A percentile compares a stretch with the other conserved stretches of the same genome.
These are phyloP conservation scores for Silene uniflora DNA, from an alignment of 148 eudicot species.

Conservation along the genomic window DNA sequence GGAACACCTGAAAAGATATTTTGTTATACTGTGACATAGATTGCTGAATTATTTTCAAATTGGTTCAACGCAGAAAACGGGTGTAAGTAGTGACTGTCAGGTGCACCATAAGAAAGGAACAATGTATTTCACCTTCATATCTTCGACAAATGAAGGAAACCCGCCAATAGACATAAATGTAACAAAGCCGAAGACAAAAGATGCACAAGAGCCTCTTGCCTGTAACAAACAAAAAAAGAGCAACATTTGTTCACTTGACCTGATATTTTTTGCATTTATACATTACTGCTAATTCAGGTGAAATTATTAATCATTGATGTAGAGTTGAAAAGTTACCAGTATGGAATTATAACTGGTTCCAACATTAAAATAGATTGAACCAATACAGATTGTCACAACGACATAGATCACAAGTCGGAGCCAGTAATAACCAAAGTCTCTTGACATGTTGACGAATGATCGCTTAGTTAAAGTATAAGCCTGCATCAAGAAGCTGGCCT, in stretches of 20 bases:
- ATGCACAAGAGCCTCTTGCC: slow-evolving; percentile 98
- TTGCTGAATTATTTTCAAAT: not conserved
- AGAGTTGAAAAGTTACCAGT: slow-evolving; percentile 39
- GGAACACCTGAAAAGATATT: slow-evolving; percentile 28
- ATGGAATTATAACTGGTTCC: slow-evolving; percentile 88
- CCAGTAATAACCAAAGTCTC: slow-evolving; percentile 99
- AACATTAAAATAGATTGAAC: slow-evolving; percentile 75
- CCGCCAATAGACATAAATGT: slow-evolving; percentile 99
- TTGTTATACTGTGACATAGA: not conserved
- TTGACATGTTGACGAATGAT: slow-evolving; percentile 90
- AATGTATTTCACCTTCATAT: slow-evolving; percentile 66
- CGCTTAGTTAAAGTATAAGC: slow-evolving; percentile 73
- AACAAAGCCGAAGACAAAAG: slow-evolving; percentile 95
- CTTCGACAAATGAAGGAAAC: slow-evolving; percentile 96
- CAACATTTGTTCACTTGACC: too few species aligned
- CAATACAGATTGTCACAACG: slow-evolving; percentile 91
- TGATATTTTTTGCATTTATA: too few species aligned
- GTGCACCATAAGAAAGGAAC: too few species aligned
- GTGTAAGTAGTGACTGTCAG: too few species aligned
- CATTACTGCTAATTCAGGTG: not conserved
- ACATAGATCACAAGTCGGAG: slow-evolving; percentile 88
- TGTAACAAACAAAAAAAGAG: slow-evolving; percentile 16
- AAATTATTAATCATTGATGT: not conserved
- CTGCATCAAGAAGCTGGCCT: slow-evolving; percentile 89
- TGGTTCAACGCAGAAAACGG: not conserved